Base-by-base conservation (phyloP, 2,329 filamentous ascomycete species). In the Trichoderma pleuroti region DNA sequence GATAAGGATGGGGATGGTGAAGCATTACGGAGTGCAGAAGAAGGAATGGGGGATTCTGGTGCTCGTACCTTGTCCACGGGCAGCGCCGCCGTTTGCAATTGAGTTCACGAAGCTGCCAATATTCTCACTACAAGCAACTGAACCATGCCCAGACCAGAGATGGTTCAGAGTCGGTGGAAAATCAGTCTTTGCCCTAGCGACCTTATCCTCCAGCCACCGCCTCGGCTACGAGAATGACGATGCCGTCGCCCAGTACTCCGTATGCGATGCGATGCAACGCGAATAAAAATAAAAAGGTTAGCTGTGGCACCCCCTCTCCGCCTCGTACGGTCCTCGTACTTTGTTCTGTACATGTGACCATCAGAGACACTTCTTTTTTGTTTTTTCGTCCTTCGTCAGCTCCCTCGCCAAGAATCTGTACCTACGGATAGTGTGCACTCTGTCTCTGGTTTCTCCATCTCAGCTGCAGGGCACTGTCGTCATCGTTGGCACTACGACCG, bases 1-100 rank as follows among this genome's bases (percentile, higher is more conserved):
- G 65, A 68, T 68, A 68, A 60, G 65, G 56, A 68, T 52, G 65
- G 21, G 36, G 60, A 60, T 56, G 56, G 36, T 52, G 56, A 52
- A 46, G 54, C n/a, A 34, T 18, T 57, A 3, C 26, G n/a, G n/a
- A 28, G 26, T 28, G 5, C 18, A 26, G 5, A 18, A 57, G 34
- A 39, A n/a, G 16, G 16, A 30, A 57, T 59, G 34, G 64, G 52
- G 52, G 11, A 42, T 4, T 24, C 3, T 10, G 3, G 2, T 59
- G 28, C 54, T 59, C 10, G 30, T 60, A 61, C 30, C 28, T n/a
- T 39, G 16, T 28, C n/a, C 21, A 52, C 46, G 46, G n/a, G 21
- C 24, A 24, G 46, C 21, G 42, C 42, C 42, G 42, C 18, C 14
- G 46, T 52, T 24, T 52, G 46, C 21, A 52, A 52, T 52, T 52